Evolutionary conservation across 164 flowering plant genomes (phyloP), one percentile per base, ranked within the genome.

Genomic region (Annona cherimola): DNA sequence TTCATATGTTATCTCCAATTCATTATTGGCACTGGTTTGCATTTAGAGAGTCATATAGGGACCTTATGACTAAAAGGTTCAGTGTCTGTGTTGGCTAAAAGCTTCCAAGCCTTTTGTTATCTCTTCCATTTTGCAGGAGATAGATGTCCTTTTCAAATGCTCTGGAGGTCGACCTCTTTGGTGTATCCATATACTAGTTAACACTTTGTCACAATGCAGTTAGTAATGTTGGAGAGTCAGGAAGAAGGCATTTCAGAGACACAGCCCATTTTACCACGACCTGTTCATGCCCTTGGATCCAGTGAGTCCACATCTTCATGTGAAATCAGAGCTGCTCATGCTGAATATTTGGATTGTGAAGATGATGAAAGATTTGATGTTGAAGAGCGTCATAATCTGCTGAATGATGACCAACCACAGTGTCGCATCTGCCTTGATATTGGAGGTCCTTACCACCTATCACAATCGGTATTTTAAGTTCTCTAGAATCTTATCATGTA

Each of bases 341-440:
- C 66, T 67, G 88, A 83, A 69, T 79, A 86, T 68, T 74, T 75
- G 26, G 63, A 50, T 61, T 68, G 65, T 54, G 83, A 79, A 69
- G 85, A 77, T 66, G 67, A 67, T 44, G 78, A 78, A 67, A 74
- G 74, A 73, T 67, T 76, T 71, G 86, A 86, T 45, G 77, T 69
- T 39, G 90, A 86, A 78, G 96, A 93, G 77, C 77, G 69, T 74
- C 43, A 74, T 66, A 77, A 69, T 77, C 79, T 93, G 69, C 84
- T 90, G 45, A 83, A 78, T 75, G 70, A 81, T 40, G 98, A 93
- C 63, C 92, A 87, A 71, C 91, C 89, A 60, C 97, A 87, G 45
- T 96, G 99, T 79, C 92, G 99, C 60, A 96, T 96, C 76, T 96
- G 99, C 85, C 92, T 96, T 78, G 99, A 96, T 72, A 80, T 16